These are phyloP conservation scores for Pseudomicrostroma phylloplanum DNA, from an alignment of 1,284 basidiomycete genomes.

Conservation along the genomic window DNA sequence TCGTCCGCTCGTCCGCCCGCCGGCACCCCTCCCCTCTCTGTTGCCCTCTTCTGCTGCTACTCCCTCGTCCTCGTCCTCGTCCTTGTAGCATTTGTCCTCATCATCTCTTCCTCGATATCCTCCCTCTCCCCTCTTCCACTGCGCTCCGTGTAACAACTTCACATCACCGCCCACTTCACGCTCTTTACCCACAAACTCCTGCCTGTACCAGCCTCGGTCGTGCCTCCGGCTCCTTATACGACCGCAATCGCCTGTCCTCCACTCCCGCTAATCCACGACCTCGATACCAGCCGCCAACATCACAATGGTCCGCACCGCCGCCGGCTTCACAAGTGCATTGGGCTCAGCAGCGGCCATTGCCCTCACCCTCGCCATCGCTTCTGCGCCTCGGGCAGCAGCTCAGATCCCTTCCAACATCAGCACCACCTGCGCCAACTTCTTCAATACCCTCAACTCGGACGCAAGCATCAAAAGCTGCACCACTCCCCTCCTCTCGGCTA, in stretches of 20 bases:
- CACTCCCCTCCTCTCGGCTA: constrained; percentile 30
- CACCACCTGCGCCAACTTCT: constrained; percentile 23
- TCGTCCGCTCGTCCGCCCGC: too few species aligned
- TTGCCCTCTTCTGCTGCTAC: too few species aligned
- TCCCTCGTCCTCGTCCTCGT: too few species aligned
- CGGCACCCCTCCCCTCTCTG: too few species aligned
- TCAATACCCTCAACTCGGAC: constrained; percentile 32
- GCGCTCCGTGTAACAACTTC: neutral
- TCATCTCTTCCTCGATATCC: neutral
- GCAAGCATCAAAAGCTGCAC: constrained; percentile 27
- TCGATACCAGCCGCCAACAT: too few species aligned
- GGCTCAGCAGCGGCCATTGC: too few species aligned
- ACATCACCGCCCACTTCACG: neutral
- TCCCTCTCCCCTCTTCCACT: neutral
- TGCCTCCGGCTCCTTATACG: neutral
- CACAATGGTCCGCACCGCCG: too few species aligned
- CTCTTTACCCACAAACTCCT: neutral
- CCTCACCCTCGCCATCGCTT: constrained; percentile 7
- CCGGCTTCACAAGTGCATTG: too few species aligned
- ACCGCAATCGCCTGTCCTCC: too few species aligned
- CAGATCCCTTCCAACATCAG: constrained; percentile 27
- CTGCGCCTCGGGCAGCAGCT: constrained; percentile 12
- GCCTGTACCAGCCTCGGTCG: neutral
- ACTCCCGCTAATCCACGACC: too few species aligned
- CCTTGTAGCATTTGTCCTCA: too few species aligned